Evolutionary conservation across 2,329 filamentous ascomycete genomes (phyloP), one percentile per base, ranked within the genome.

Genomic region (Xylaria sp.): DNA sequence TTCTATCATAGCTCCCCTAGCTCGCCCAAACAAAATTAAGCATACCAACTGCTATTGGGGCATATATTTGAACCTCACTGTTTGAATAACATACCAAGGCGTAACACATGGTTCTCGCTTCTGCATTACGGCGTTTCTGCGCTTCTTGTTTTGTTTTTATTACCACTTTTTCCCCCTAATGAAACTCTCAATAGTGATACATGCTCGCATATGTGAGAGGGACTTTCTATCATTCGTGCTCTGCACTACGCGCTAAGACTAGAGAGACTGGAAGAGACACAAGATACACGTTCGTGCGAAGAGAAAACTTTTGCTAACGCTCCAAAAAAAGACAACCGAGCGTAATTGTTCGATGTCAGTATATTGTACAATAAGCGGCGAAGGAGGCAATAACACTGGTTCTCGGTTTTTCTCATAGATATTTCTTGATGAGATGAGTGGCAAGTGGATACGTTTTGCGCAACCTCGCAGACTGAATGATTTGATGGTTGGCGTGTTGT

Each of bases 21-120:
- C 25, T 79, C 77, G 50, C 77, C 77, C 13, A 77, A 78, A 72
- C 72, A 75, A 60, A 73, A 76, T 56, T 77, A 72, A 63, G 58
- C 63, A 39, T 28, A 23, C 43, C 30, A 4, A 13, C 39, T 41
- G n/a, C 57, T 20, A 34, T 59, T 36, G 50, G 36, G 60, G 23
- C 28, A 41, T 30, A 58, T 30, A 68, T 59, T 65, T 60, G 53
- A 36, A 55, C 62, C 23, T 43, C 15, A 62, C 67, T 67, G 52
- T 72, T 72, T 76, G 75, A 77, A 78, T 77, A 77, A 69, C 67
- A 72, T 72, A 73, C 65, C 46, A 62, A 65, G 75, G 74, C 74
- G 73, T 76, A 64, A 60, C 36, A 50, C 63, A 55, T 63, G 52
- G 60, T 64, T 67, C 58, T 52, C 62, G 65, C 43, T 36, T 67